Evolutionary conservation across 148 eudicot genomes (phyloP), one percentile per base, ranked within the genome.

Genomic region (Camellia lanceoleosa): DNA sequence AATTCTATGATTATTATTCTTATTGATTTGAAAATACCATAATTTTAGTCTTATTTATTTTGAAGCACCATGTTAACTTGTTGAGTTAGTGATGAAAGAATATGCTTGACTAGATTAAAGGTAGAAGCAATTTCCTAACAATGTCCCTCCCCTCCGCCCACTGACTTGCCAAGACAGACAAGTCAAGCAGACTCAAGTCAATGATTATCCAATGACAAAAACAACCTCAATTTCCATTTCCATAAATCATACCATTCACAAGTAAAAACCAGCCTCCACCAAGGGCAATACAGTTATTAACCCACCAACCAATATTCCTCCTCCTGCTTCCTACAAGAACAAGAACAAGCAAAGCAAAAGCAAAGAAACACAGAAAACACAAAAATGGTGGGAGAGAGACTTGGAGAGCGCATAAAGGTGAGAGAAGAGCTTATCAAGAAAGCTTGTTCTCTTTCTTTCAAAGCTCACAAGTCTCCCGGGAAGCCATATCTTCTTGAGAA

Each of bases 381-480:
- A 54, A 80, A 81, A 47, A 84, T 84, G 87, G 76, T 64, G 63
- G 77, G 79, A 63, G 84, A 58, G 52, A 82, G 81, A 78, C 75
- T 87, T 23, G 87, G 81, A 54, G 88, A 91, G 67, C 77, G 20
- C 16, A 85, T 85, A 19, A 86, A 82, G 23, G 12, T 92, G 59
- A 82, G 80, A 75, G 93, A 93, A 62, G 92, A 90, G 51, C 54
- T 90, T 1, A 85, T 91, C 76, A 87, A 73, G 58, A 91, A 79
- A 87, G 95, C 96, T 68, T 91, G 91, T 46, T 61, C 80, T 5
- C 61, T 89, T 30, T 83, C 93, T 75, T 84, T 76, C 81, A 82
- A 91, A 78, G 91, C 93, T 74, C 97, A 95, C 85, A 88, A 46
- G 72, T 56, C 81, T 23, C 71, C 90, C n/a, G 84, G 64, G 30